A percentile compares a stretch with the other conserved stretches of the same genome.
Conservation (phyloP, 345 rosid species). For the Acer negundo region DNA sequence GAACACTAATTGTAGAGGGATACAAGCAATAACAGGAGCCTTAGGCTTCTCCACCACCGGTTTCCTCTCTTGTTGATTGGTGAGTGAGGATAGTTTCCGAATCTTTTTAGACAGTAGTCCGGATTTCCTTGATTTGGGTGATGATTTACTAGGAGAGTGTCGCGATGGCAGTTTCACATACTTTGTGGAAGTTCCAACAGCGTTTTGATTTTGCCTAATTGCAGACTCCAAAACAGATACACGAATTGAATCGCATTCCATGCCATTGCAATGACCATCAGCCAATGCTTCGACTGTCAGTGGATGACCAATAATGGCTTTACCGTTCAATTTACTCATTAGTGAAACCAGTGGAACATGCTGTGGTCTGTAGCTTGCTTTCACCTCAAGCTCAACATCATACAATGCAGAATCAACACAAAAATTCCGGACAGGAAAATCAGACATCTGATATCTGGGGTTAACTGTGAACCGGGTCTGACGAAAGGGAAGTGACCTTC, state of each 20-base stretch:
- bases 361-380: slow-evolving; percentile 60
- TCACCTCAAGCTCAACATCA: slow-evolving; percentile 77
- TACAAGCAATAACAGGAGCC: slow-evolving; percentile 71
- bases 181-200: slow-evolving; percentile 41
- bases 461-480: slow-evolving; percentile 52
- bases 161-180: slow-evolving; percentile 19
- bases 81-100: slow-evolving; percentile 78
- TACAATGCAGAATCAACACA: slow-evolving; percentile 43
- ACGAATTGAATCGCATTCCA: slow-evolving; percentile 20
- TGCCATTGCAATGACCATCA: slow-evolving; percentile 38
- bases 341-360: slow-evolving; percentile 91
- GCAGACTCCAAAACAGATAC: slow-evolving; percentile 14
- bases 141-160: slow-evolving; percentile 26
- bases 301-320: slow-evolving; percentile 91
- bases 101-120: slow-evolving; percentile 62
- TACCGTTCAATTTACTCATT: slow-evolving; percentile 75
- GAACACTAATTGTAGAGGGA: slow-evolving; percentile 90
- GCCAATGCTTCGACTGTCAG: slow-evolving; percentile 55
- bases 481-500: slow-evolving; percentile 59
- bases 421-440: slow-evolving; percentile 40
- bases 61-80: slow-evolving; percentile 51
- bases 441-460: slow-evolving; percentile 48
- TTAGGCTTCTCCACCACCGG: slow-evolving; percentile 49
- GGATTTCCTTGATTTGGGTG: slow-evolving; percentile 46
- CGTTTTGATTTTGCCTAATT: slow-evolving; percentile 28